Percentiles rank a stretch among this genome's conserved stretches.
Conservation (phyloP, 192 early-diverging fungal species). For the Backusella australiensis region DNA sequence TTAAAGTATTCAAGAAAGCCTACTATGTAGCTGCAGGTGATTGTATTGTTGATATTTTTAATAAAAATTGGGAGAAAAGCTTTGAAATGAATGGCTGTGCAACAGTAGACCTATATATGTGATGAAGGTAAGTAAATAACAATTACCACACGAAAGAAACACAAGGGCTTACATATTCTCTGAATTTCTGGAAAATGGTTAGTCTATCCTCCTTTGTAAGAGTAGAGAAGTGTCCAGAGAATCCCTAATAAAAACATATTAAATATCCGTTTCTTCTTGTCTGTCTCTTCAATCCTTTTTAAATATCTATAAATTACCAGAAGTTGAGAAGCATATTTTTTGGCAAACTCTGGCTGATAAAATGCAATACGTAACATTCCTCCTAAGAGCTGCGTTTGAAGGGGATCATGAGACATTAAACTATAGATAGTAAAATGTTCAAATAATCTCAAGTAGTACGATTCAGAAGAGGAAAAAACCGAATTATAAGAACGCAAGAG, state of each 20-base stretch:
- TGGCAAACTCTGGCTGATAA: background rate
- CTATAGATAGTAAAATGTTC: background rate
- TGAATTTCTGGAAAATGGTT: constrained; percentile 8
- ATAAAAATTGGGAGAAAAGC: background rate
- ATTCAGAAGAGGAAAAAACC: background rate
- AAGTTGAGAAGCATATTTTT: constrained; percentile 5
- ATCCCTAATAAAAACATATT: constrained; percentile 1
- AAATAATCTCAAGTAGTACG: constrained; percentile 1
- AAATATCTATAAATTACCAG: constrained; percentile 2
- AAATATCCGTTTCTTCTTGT: background rate
- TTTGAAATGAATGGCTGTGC: constrained; percentile 22
- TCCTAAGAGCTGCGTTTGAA: background rate
- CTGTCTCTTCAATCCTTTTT: background rate
- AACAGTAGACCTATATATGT: constrained; percentile 21
- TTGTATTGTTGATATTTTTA: background rate
- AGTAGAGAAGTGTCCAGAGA: background rate
- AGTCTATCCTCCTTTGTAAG: background rate
- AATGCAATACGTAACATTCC: constrained; percentile 9
- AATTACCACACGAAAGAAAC: background rate
- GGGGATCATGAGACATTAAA: background rate
- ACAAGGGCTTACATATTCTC: background rate
- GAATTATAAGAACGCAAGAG: background rate
- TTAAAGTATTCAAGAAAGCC: constrained; percentile 23
- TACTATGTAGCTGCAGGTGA: constrained; percentile 5
- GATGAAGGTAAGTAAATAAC: background rate